A percentile compares a stretch with the other conserved stretches of the same genome.
phyloP scores from a whole-genome alignment of 169 alveolate genomes.

The Cryptosporidium andersoni region DNA sequence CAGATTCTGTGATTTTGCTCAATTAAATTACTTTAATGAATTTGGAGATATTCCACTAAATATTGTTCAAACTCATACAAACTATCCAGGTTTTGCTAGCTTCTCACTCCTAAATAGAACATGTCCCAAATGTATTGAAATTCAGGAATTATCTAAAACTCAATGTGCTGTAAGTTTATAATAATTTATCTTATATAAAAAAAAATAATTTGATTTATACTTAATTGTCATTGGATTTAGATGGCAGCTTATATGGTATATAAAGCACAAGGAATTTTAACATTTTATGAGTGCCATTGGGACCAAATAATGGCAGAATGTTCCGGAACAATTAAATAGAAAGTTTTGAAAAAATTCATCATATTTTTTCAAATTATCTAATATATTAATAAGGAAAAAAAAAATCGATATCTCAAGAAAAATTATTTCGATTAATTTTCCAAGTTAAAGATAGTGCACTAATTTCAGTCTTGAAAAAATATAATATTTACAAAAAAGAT shows the following conservation, averaged over 20 bases:
- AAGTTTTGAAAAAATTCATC: not conserved
- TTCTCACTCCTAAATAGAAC: constrained; percentile 4
- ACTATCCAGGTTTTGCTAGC: constrained; percentile 42
- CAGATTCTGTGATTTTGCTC: constrained; percentile 24
- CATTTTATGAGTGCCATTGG: constrained; percentile 55
- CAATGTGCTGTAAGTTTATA: constrained; percentile 39
- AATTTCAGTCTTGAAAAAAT: too few species aligned
- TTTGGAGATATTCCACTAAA: constrained; percentile 1
- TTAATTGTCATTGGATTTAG: not conserved
- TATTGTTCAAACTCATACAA: not conserved
- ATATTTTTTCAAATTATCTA: too few species aligned
- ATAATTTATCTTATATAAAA: not conserved
- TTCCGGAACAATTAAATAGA: not conserved
- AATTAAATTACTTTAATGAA: constrained; percentile 2
- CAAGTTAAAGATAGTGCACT: too few species aligned
- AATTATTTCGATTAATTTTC: too few species aligned
- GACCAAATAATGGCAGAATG: constrained; percentile 3
- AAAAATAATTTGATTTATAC: too few species aligned
- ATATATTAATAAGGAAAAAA: too few species aligned
- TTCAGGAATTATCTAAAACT: constrained; percentile 14
- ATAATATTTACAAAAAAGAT: too few species aligned
- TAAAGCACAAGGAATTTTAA: constrained; percentile 30
- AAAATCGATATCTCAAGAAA: too few species aligned
- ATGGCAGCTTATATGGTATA: constrained; percentile 43
- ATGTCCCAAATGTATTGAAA: constrained; percentile 41